A percentile compares a stretch with the other conserved stretches of the same genome.
These are phyloP conservation scores for Populus simonii DNA, from an alignment of 345 rosid species.

Conservation along the genomic window DNA sequence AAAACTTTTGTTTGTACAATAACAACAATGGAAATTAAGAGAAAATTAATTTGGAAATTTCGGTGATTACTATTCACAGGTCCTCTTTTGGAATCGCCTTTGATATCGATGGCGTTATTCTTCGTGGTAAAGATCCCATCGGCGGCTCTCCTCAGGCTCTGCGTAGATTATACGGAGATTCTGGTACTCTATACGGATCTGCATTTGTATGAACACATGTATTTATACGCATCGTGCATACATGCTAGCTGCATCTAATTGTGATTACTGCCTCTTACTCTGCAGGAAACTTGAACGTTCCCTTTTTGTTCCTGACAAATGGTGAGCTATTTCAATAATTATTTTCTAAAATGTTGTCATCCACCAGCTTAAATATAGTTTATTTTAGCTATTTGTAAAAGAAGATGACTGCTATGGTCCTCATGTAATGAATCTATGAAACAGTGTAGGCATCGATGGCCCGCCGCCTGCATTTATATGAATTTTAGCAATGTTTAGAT, in stretches of 20 bases:
- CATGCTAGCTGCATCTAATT: background rate
- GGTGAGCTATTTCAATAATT: slow-evolving; percentile 26
- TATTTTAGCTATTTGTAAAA: background rate
- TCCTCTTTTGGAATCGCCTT: slow-evolving; percentile 47
- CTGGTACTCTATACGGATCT: slow-evolving; percentile 18
- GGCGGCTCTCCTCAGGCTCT: slow-evolving; percentile 48
- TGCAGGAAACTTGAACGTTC: slow-evolving; percentile 41
- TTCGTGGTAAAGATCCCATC: slow-evolving; percentile 38
- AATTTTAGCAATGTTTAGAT: background rate
- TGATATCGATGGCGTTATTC: slow-evolving; percentile 52
- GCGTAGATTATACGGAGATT: slow-evolving; percentile 31
- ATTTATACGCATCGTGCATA: background rate
- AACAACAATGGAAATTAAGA: background rate
- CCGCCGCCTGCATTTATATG: background rate
- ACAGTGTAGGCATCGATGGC: background rate
- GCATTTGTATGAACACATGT: background rate
- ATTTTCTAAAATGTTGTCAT: background rate
- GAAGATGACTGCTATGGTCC: background rate
- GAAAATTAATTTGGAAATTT: background rate
- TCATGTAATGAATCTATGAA: background rate
- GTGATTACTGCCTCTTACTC: slow-evolving; percentile 8
- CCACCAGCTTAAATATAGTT: background rate
- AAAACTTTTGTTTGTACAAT: background rate
- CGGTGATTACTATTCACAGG: slow-evolving; percentile 20
- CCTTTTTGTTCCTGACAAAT: slow-evolving; percentile 48